A percentile compares a stretch with the other conserved stretches of the same genome.
phyloP scores from a whole-genome alignment of 2,329 filamentous ascomycete species.

The Ramularia endophylla region DNA sequence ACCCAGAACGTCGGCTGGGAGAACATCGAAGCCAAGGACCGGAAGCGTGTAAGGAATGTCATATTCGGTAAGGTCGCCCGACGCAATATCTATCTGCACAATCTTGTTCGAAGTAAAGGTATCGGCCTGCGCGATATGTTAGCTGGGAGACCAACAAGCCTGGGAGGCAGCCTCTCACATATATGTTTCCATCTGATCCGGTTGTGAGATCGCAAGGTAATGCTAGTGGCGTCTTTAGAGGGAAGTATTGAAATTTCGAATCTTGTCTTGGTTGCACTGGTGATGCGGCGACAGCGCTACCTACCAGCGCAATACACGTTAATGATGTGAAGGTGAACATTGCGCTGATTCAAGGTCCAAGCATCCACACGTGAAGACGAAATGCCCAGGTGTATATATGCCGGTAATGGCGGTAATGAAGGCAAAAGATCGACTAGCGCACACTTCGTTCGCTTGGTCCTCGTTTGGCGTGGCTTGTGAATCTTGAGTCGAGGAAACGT shows the following conservation, averaged over 20 bases:
- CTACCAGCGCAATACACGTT: slow-evolving; percentile 10
- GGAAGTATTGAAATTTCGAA: slow-evolving; percentile 15
- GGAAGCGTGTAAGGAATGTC: slow-evolving; percentile 19
- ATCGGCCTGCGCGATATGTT: slow-evolving; percentile 10
- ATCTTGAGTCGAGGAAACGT: no score
- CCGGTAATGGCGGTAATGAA: no score
- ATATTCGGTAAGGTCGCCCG: slow-evolving; percentile 14
- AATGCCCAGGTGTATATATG: no score
- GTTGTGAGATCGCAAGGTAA: slow-evolving; percentile 18
- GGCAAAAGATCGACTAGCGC: no score
- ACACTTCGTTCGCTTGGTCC: no score
- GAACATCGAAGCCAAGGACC: slow-evolving; percentile 10
- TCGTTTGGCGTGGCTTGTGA: no score
- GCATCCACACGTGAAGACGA: neutral
- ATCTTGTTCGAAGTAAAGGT: slow-evolving; percentile 23
- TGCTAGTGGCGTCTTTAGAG: slow-evolving; percentile 13
- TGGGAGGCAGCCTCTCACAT: slow-evolving; percentile 3
- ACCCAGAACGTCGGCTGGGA: slow-evolving; percentile 15
- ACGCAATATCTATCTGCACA: slow-evolving; percentile 15
- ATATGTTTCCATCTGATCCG: slow-evolving; percentile 16
- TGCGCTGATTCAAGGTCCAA: neutral
- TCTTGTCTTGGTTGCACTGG: slow-evolving; percentile 12
- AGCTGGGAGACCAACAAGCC: neutral
- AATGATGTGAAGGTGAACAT: slow-evolving; percentile 10
- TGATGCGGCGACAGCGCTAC: slow-evolving; percentile 7